A percentile compares a stretch with the other conserved stretches of the same genome.
Evolutionary conservation across 768 basidiomycete genomes (phyloP).

Genomic region (Pisolithus microcarpus): DNA sequence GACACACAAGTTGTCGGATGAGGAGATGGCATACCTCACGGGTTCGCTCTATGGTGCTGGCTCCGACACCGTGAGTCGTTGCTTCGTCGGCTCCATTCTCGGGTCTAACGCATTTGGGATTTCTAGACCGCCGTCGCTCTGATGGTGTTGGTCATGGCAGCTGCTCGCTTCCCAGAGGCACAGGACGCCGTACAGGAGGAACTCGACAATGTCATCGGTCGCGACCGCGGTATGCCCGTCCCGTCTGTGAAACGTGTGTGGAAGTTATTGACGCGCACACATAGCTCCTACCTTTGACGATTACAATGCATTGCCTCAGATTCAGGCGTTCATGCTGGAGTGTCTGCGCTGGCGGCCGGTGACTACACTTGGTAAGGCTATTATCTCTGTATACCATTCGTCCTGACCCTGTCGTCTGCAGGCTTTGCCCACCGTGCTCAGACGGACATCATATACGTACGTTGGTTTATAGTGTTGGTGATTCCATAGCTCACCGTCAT

Average conservation of each 20-base stretch:
- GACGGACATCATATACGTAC: slow-evolving; percentile 57
- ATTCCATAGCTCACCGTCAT: background rate
- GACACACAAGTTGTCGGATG: slow-evolving; percentile 46
- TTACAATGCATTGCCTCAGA: slow-evolving; percentile 27
- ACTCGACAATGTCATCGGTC: slow-evolving; percentile 45
- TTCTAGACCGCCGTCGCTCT: slow-evolving; percentile 48
- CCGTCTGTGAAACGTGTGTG: background rate
- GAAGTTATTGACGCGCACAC: background rate
- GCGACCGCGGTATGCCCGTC: slow-evolving; percentile 23
- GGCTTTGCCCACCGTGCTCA: slow-evolving; percentile 62
- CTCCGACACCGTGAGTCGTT: slow-evolving; percentile 43
- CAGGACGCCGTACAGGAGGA: slow-evolving; percentile 48
- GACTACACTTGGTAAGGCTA: slow-evolving; percentile 22
- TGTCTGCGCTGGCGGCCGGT: slow-evolving; percentile 37
- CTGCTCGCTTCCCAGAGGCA: slow-evolving; percentile 48
- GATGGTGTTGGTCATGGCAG: slow-evolving; percentile 49
- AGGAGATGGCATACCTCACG: slow-evolving; percentile 56
- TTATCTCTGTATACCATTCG: background rate
- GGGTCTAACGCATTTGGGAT: background rate
- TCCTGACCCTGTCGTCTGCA: slow-evolving; percentile 2
- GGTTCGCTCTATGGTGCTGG: slow-evolving; percentile 64
- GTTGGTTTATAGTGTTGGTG: background rate
- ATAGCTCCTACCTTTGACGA: slow-evolving; percentile 39
- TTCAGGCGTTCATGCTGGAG: slow-evolving; percentile 37
- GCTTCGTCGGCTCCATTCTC: background rate